A percentile compares a stretch with the other conserved stretches of the same genome.
phyloP scores from a whole-genome alignment of 1,284 basidiomycete genomes.

The Rhodotorula sp. region DNA sequence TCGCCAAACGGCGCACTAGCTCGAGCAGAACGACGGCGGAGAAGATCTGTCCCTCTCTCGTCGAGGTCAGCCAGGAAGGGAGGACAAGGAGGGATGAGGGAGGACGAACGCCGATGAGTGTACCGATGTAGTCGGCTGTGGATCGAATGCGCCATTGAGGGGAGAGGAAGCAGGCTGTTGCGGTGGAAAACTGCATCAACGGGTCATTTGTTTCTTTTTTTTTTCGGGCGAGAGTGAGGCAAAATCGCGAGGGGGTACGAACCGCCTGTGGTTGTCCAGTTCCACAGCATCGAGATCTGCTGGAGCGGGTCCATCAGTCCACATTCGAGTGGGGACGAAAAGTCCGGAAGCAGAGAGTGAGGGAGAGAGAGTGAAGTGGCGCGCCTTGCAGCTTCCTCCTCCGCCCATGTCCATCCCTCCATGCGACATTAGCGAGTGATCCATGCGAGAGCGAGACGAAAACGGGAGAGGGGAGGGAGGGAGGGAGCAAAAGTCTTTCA shows the following conservation, averaged over 20 bases:
- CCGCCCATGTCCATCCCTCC: constrained; percentile 8
- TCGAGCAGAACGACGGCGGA: constrained; percentile 51
- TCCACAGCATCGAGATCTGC: constrained; percentile 22
- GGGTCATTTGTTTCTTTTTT: too few species aligned
- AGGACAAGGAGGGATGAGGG: neutral
- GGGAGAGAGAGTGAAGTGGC: neutral
- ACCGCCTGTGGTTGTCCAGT: constrained; percentile 22
- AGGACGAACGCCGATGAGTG: constrained; percentile 46
- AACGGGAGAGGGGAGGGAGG: too few species aligned
- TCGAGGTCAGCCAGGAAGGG: neutral
- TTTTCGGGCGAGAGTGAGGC: rapidly evolving
- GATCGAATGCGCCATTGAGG: constrained; percentile 49
- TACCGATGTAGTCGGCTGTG: constrained; percentile 50
- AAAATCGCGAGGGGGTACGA: neutral
- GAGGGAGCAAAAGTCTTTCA: too few species aligned
- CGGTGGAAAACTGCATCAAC: neutral
- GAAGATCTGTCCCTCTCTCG: constrained; percentile 44
- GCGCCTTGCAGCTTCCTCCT: neutral
- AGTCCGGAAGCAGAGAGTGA: neutral
- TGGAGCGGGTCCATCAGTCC: neutral
- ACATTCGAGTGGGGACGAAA: neutral
- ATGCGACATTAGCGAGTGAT: too few species aligned
- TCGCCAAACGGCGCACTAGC: constrained; percentile 47
- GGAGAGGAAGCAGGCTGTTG: constrained; percentile 50
- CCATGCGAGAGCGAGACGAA: too few species aligned